These are phyloP conservation scores for Aleurites moluccanus DNA, from an alignment of 441 rosid genomes.

Conservation along the genomic window DNA sequence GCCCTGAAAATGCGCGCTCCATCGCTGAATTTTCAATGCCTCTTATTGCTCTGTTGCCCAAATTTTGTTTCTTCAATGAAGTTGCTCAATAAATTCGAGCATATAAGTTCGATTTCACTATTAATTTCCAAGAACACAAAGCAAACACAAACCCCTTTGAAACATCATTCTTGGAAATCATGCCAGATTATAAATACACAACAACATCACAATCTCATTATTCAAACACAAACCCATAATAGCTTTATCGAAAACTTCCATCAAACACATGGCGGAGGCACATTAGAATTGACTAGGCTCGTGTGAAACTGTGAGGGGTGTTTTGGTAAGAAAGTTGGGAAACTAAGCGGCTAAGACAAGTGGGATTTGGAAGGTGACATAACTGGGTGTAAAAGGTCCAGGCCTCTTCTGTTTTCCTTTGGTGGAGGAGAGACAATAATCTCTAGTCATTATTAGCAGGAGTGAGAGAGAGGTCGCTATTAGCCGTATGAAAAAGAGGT, in stretches of 20 bases:
- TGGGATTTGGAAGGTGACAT: slow-evolving; percentile 62
- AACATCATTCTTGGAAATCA: no score
- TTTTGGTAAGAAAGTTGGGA: slow-evolving; percentile 73
- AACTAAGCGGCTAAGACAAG: slow-evolving; percentile 90
- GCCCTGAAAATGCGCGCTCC: slow-evolving; percentile 7
- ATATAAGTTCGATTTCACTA: neutral
- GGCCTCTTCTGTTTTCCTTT: slow-evolving; percentile 70
- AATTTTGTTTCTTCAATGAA: slow-evolving; percentile 12
- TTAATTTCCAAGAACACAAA: no score
- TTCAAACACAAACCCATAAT: no score
- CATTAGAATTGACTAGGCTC: slow-evolving; percentile 85
- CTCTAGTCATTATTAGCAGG: slow-evolving; percentile 40
- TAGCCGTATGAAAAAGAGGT: no score
- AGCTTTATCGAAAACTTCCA: no score
- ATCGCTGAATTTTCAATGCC: neutral
- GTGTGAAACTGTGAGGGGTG: slow-evolving; percentile 50
- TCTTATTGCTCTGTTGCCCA: neutral
- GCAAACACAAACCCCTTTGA: no score
- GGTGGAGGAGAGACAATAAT: slow-evolving; percentile 73
- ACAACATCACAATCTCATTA: no score
- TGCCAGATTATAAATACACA: no score
- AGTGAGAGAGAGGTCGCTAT: slow-evolving; percentile 32
- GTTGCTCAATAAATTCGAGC: slow-evolving; percentile 5
- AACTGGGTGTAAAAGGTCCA: slow-evolving; percentile 63
- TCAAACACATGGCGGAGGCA: slow-evolving; percentile 94